Evolutionary conservation across 2,329 filamentous ascomycete genomes (phyloP).

Genomic region (Verruconis gallopava): DNA sequence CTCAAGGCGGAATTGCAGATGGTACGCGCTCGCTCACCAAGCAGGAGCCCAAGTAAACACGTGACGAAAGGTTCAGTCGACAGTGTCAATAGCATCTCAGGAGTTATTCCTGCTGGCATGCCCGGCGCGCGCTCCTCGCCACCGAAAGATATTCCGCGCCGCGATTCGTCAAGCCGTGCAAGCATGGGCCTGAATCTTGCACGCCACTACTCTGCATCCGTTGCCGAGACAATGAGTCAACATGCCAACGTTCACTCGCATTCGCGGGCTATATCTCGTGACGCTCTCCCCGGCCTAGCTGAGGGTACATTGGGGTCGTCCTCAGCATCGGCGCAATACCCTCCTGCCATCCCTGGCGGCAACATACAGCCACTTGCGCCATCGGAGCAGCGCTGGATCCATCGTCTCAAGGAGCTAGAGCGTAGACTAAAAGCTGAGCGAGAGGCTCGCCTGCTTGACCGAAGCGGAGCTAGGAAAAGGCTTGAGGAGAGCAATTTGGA

Average conservation of each 20-base stretch:
- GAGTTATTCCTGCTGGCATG: background rate
- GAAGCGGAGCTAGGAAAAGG: conserved; percentile 67
- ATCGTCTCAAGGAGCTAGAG: conserved; percentile 77
- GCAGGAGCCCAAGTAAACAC: conserved; percentile 11
- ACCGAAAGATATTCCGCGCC: conserved; percentile 14
- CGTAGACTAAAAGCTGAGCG: conserved; percentile 78
- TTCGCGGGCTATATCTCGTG: background rate
- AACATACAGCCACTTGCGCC: conserved; percentile 21
- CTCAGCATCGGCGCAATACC: conserved; percentile 14
- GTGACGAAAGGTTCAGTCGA: conserved; percentile 11
- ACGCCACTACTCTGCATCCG: conserved; percentile 40
- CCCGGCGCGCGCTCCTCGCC: conserved; percentile 8
- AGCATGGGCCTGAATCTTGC: conserved; percentile 39
- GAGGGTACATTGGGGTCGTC: conserved; percentile 21
- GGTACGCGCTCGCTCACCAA: conserved; percentile 34
- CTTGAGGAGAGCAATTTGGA: conserved; percentile 63
- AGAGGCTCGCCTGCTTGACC: conserved; percentile 73
- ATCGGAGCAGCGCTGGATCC: conserved; percentile 66
- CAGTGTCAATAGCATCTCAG: conserved; percentile 12
- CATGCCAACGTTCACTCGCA: background rate
- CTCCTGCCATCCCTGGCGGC: conserved; percentile 10
- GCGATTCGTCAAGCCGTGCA: conserved; percentile 25
- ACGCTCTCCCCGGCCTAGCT: background rate
- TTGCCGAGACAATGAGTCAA: conserved; percentile 13
- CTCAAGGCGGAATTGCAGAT: conserved; percentile 53